phyloP scores from a whole-genome alignment of 495 filamentous ascomycete genomes.

The Letharia columbiana region DNA sequence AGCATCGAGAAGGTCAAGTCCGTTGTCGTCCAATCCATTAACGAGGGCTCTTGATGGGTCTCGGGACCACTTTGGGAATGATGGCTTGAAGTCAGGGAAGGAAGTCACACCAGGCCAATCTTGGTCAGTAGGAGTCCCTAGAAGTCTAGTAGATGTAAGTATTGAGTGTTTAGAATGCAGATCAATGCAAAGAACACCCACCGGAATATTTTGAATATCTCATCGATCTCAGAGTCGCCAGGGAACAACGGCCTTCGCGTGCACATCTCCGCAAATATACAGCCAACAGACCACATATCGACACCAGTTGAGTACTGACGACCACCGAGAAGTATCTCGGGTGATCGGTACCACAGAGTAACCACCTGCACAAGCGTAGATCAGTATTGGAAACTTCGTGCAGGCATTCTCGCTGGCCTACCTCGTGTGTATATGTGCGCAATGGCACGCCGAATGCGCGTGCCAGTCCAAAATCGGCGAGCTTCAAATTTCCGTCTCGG shows the following conservation, averaged over 20 bases:
- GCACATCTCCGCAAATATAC: conserved; percentile 99
- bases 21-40: conserved; percentile 58
- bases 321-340: conserved; percentile 93
- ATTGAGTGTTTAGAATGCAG: background rate
- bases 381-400: background rate
- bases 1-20: conserved; percentile 79
- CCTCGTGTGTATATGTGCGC: conserved; percentile 95
- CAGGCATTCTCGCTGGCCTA: conserved; percentile 26
- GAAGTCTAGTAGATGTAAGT: conserved; percentile 45
- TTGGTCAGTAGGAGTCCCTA: conserved; percentile 84
- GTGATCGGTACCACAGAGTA: conserved; percentile 96
- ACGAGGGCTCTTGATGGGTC: conserved; percentile 52
- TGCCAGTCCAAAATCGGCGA: conserved; percentile 95
- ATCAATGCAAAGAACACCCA: conserved; percentile 33
- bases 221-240: conserved; percentile 97
- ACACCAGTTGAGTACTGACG: conserved; percentile 97
- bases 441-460: conserved; percentile 94
- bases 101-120: conserved; percentile 94
- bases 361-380: conserved; percentile 55
- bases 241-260: conserved; percentile 96
- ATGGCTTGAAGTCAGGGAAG: conserved; percentile 94
- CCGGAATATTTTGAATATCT: conserved; percentile 99
- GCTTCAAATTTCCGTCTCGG: conserved; percentile 88
- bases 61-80: conserved; percentile 92
- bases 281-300: conserved; percentile 98